A percentile compares a stretch with the other conserved stretches of the same genome.
phyloP scores from a whole-genome alignment of 805 yeast genomes.

The Suhomyces canberraensis region DNA sequence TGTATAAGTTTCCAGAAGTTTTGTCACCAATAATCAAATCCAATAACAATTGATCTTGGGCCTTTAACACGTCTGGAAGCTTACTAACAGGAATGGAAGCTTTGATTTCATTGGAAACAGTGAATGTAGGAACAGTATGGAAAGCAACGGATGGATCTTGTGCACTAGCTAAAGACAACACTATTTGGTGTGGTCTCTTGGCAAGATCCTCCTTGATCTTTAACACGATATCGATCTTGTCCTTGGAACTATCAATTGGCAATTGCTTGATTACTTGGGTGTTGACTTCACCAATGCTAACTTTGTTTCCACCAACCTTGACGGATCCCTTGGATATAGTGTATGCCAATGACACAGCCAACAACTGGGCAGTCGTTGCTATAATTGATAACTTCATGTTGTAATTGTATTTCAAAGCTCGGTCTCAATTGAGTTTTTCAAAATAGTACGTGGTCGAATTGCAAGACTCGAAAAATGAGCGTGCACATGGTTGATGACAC shows the following conservation, averaged over 20 bases:
- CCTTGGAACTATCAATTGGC: constrained; percentile 29
- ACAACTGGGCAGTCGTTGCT: constrained; percentile 17
- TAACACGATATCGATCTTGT: constrained; percentile 27
- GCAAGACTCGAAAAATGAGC: constrained; percentile 1
- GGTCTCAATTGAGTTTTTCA: constrained; percentile 2
- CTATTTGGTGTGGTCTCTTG: constrained; percentile 33
- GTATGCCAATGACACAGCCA: constrained; percentile 24
- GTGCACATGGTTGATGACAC: too few species aligned
- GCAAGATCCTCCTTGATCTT: constrained; percentile 17
- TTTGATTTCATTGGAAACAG: constrained; percentile 16
- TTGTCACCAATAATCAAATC: constrained; percentile 31
- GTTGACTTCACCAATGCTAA: constrained; percentile 29
- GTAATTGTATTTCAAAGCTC: neutral
- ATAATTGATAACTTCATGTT: constrained; percentile 20
- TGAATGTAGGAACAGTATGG: constrained; percentile 30
- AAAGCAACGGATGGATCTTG: constrained; percentile 28
- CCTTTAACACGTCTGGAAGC: constrained; percentile 36
- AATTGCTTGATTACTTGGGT: constrained; percentile 30
- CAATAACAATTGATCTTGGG: constrained; percentile 28
- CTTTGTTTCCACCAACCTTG: constrained; percentile 20
- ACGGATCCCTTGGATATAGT: constrained; percentile 29
- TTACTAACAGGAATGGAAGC: constrained; percentile 24
- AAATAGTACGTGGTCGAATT: constrained; percentile 5
- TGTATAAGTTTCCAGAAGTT: constrained; percentile 17
- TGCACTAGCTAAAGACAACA: constrained; percentile 26